A percentile compares a stretch with the other conserved stretches of the same genome.
phyloP scores from a whole-genome alignment of 495 filamentous ascomycete species.

The Penicillium ucsense region DNA sequence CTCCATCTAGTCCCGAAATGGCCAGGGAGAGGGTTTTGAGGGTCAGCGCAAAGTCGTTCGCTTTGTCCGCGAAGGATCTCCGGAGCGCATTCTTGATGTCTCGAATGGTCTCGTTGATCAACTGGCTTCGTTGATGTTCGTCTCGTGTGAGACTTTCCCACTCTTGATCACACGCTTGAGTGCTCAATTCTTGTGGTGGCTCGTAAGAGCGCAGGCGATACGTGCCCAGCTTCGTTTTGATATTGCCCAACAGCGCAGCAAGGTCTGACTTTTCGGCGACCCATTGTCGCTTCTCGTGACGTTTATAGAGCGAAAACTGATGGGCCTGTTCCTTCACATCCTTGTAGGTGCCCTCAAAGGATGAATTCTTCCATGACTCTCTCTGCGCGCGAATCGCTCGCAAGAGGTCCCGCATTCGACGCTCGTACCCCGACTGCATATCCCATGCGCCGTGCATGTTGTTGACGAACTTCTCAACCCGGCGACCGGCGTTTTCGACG shows the following conservation, averaged over 20 bases:
- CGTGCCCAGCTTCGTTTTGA: slow-evolving; percentile 95
- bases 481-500: slow-evolving; percentile 90
- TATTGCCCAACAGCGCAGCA: slow-evolving; percentile 88
- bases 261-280: slow-evolving; percentile 96
- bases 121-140: slow-evolving; percentile 77
- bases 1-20: slow-evolving; percentile 89
- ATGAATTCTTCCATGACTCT: slow-evolving; percentile 63
- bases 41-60: slow-evolving; percentile 91
- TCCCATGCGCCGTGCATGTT: slow-evolving; percentile 99
- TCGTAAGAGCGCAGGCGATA: slow-evolving; percentile 87
- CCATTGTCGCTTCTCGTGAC: slow-evolving; percentile 81
- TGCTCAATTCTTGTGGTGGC: slow-evolving; percentile 67
- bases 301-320: slow-evolving; percentile 80
- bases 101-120: slow-evolving; percentile 95
- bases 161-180: slow-evolving; percentile 71
- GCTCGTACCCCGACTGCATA: slow-evolving; percentile 94
- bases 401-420: slow-evolving; percentile 72
- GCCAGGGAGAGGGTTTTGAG: slow-evolving; percentile 87
- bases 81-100: slow-evolving; percentile 97
- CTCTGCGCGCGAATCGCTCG: slow-evolving; percentile 62
- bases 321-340: slow-evolving; percentile 82
- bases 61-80: slow-evolving; percentile 86
- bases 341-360: slow-evolving; percentile 82
- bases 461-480: slow-evolving; percentile 96
- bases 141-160: slow-evolving; percentile 70